A percentile compares a stretch with the other conserved stretches of the same genome.
These are phyloP conservation scores for Rubus parviflorus DNA, from an alignment of 306 rosid species.

Conservation along the genomic window DNA sequence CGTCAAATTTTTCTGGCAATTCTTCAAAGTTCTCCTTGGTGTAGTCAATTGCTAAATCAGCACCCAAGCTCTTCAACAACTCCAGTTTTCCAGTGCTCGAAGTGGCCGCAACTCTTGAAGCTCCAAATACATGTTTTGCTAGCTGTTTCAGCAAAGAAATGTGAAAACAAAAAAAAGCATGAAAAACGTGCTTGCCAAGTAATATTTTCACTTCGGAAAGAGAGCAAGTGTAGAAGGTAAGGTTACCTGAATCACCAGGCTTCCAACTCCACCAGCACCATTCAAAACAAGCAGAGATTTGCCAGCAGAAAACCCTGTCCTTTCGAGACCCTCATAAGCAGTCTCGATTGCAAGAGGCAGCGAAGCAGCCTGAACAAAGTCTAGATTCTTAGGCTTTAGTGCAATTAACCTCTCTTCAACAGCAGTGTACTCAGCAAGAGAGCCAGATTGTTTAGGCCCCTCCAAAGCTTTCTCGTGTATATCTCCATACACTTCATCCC, in stretches of 20 bases:
- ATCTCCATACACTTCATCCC: slow-evolving; percentile 89
- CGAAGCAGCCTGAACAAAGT: slow-evolving; percentile 74
- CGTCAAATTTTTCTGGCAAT: slow-evolving; percentile 81
- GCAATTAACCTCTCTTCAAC: slow-evolving; percentile 85
- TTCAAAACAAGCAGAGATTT: slow-evolving; percentile 87
- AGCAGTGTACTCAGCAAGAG: slow-evolving; percentile 91
- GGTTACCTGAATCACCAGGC: slow-evolving; percentile 87
- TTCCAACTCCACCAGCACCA: slow-evolving; percentile 97
- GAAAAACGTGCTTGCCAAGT: not conserved
- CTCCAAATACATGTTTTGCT: slow-evolving; percentile 92
- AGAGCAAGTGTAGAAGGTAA: not conserved
- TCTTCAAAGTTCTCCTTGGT: slow-evolving; percentile 86
- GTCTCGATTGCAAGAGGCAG: slow-evolving; percentile 94
- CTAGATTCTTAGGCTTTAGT: slow-evolving; percentile 70
- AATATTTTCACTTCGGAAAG: not conserved
- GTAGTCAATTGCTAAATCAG: slow-evolving; percentile 88
- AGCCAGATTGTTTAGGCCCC: slow-evolving; percentile 82
- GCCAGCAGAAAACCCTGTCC: slow-evolving; percentile 72
- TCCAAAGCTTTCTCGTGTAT: slow-evolving; percentile 83
- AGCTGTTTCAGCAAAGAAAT: slow-evolving; percentile 43
- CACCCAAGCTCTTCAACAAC: slow-evolving; percentile 78
- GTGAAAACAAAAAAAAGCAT: not conserved
- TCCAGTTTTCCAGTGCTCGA: slow-evolving; percentile 78
- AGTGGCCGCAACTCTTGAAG: slow-evolving; percentile 88
- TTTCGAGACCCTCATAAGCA: slow-evolving; percentile 84